Percentiles rank a stretch among this genome's conserved stretches.
phyloP scores from a whole-genome alignment of 2,329 filamentous ascomycete genomes.

The Diaporthe citri region DNA sequence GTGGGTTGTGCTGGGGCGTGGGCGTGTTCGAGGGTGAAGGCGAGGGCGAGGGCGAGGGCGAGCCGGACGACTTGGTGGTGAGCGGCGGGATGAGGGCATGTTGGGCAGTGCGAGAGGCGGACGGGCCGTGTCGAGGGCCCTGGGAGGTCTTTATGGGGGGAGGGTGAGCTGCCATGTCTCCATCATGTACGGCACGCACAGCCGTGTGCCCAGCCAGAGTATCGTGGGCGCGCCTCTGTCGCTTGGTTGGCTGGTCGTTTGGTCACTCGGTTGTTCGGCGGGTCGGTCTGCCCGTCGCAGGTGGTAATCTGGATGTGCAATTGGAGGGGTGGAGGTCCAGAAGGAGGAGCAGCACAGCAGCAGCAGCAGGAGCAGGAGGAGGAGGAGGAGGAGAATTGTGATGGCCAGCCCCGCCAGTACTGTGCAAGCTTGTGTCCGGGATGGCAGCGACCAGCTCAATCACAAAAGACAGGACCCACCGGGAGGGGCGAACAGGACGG shows the following conservation, averaged over 20 bases:
- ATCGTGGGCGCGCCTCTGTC: neutral
- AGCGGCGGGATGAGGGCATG: constrained; percentile 12
- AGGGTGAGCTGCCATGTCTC: constrained; percentile 42
- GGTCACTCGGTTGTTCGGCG: neutral
- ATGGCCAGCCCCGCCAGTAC: neutral
- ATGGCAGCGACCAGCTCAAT: constrained; percentile 15
- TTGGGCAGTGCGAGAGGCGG: constrained; percentile 13
- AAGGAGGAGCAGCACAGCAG: neutral
- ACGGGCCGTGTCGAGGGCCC: constrained; percentile 29
- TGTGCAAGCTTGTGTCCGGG: constrained; percentile 4
- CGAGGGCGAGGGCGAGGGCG: constrained; percentile 2
- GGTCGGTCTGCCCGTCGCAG: neutral
- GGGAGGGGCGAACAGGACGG: constrained; percentile 27
- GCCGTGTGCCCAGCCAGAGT: neutral
- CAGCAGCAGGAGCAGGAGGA: neutral
- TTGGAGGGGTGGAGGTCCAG: neutral
- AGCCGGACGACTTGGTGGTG: constrained; percentile 19
- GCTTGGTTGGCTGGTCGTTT: neutral
- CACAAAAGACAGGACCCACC: constrained; percentile 14
- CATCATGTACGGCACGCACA: constrained; percentile 36
- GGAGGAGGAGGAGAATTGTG: neutral
- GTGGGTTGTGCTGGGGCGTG: constrained; percentile 13
- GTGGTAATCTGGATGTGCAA: neutral
- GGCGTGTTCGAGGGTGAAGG: neutral
- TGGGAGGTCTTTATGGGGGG: constrained; percentile 41